Conservation (phyloP, 495 filamentous ascomycete species). For the Daldinia loculata region DNA sequence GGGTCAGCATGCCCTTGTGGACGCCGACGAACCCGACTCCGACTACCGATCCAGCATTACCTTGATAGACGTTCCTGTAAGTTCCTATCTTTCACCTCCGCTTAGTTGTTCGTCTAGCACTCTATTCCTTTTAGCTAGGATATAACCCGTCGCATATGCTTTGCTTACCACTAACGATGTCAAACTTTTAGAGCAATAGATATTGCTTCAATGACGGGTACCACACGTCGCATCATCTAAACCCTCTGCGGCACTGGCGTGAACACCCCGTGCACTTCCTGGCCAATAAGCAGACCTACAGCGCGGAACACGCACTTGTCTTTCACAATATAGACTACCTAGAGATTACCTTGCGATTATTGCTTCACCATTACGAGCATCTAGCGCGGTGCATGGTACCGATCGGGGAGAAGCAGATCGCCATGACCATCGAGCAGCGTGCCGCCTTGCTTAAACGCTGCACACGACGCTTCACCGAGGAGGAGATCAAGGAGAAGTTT, state of each 20-base stretch:
- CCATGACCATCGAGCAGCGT: slow-evolving; percentile 65
- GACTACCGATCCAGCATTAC: slow-evolving; percentile 78
- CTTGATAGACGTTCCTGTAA: slow-evolving; percentile 74
- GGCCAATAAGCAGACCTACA: slow-evolving; percentile 67
- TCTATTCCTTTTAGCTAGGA: slow-evolving; percentile 1
- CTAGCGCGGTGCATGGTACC: slow-evolving; percentile 72
- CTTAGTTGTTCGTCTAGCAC: background rate
- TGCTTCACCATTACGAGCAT: slow-evolving; percentile 69
- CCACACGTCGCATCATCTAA: slow-evolving; percentile 79
- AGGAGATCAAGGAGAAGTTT: slow-evolving; percentile 63
- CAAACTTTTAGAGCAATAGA: slow-evolving; percentile 64
- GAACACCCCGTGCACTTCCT: slow-evolving; percentile 74
- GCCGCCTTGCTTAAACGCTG: slow-evolving; percentile 69
- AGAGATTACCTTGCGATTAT: slow-evolving; percentile 68
- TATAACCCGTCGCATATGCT: background rate
- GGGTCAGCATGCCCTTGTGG: slow-evolving; percentile 79
- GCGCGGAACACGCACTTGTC: slow-evolving; percentile 67
- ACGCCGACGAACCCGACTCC: slow-evolving; percentile 71
- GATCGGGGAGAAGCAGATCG: slow-evolving; percentile 68
- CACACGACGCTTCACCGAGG: slow-evolving; percentile 67
- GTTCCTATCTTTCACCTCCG: slow-evolving; percentile 30
- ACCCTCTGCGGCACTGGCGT: slow-evolving; percentile 77
- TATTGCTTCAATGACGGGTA: slow-evolving; percentile 82
- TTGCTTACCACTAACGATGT: slow-evolving; percentile 9
- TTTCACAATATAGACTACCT: slow-evolving; percentile 78